A percentile compares a stretch with the other conserved stretches of the same genome.
phyloP scores from a whole-genome alignment of 495 filamentous ascomycete species.

The Clavariopsis aquatica region DNA sequence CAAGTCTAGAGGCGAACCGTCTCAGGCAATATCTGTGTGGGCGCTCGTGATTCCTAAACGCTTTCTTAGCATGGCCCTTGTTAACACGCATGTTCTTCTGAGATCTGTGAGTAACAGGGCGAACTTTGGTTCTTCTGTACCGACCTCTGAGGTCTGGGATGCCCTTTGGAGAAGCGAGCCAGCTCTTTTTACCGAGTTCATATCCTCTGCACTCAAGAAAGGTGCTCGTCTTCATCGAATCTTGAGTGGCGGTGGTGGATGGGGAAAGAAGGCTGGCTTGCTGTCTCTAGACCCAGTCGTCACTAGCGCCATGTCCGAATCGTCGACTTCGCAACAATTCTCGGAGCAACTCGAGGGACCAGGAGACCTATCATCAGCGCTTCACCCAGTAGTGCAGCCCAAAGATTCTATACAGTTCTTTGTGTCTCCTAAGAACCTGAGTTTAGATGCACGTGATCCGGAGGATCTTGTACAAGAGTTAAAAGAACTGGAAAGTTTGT shows the following conservation, averaged over 20 bases:
- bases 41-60: conserved; percentile 58
- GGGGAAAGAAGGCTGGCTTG: conserved; percentile 82
- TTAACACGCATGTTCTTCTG: not conserved
- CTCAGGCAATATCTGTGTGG: conserved; percentile 67
- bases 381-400: conserved; percentile 28
- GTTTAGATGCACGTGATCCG: not conserved
- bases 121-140: not conserved
- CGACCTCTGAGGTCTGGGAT: conserved; percentile 1
- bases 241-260: conserved; percentile 85
- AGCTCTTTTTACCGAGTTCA: conserved; percentile 18
- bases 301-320: conserved; percentile 3
- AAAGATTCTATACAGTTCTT: conserved; percentile 40
- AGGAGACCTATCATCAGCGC: conserved; percentile 26
- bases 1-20: conserved; percentile 47
- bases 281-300: conserved; percentile 77
- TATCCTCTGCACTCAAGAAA: conserved; percentile 9
- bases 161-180: conserved; percentile 26
- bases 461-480: not conserved
- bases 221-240: conserved; percentile 46
- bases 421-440: not conserved
- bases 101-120: not conserved
- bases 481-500: not conserved
- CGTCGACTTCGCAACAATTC: not conserved
- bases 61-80: not conserved
- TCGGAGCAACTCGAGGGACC: not conserved